A percentile compares a stretch with the other conserved stretches of the same genome.
Conservation (phyloP, 768 basidiomycete genomes). For the Tricholomella constricta region DNA sequence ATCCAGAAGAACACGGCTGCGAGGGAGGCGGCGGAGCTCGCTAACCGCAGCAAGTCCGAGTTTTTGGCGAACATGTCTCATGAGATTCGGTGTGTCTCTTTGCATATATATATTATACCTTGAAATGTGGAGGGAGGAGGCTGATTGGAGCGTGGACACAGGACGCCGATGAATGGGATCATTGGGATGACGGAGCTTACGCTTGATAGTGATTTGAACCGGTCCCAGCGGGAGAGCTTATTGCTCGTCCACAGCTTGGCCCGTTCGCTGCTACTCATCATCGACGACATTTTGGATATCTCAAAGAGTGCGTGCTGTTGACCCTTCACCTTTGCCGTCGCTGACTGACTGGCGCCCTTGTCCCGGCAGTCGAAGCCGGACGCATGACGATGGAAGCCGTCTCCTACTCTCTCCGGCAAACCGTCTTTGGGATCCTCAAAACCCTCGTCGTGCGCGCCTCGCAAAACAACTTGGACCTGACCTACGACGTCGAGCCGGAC, state of each 20-base stretch:
- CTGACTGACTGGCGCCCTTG: slow-evolving; percentile 18
- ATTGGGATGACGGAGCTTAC: slow-evolving; percentile 99
- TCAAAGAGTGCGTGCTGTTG: slow-evolving; percentile 84
- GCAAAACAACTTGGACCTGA: slow-evolving; percentile 94
- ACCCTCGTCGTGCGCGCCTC: slow-evolving; percentile 97
- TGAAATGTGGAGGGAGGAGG: too few species aligned
- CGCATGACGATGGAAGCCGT: slow-evolving; percentile 99
- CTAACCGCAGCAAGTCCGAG: slow-evolving; percentile 96
- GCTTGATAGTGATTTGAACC: slow-evolving; percentile 91
- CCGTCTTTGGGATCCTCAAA: slow-evolving; percentile 96
- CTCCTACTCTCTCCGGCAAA: slow-evolving; percentile 96
- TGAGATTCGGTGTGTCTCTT: slow-evolving; percentile 76
- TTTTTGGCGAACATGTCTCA: slow-evolving; percentile 99
- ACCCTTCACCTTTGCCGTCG: slow-evolving; percentile 4
- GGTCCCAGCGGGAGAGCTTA: slow-evolving; percentile 93
- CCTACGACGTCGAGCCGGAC: slow-evolving; percentile 92
- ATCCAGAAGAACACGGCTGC: slow-evolving; percentile 99
- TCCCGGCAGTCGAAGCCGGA: slow-evolving; percentile 84
- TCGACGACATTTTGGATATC: slow-evolving; percentile 99
- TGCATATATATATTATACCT: too few species aligned
- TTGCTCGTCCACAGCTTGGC: slow-evolving; percentile 95
- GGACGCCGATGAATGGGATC: slow-evolving; percentile 99
- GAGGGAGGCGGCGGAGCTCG: slow-evolving; percentile 94
- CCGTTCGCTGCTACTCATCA: slow-evolving; percentile 89
- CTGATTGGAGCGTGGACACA: slow-evolving; percentile 32